A percentile compares a stretch with the other conserved stretches of the same genome.
Conservation (phyloP, 768 basidiomycete species). For the Flagelloscypha sp. region DNA sequence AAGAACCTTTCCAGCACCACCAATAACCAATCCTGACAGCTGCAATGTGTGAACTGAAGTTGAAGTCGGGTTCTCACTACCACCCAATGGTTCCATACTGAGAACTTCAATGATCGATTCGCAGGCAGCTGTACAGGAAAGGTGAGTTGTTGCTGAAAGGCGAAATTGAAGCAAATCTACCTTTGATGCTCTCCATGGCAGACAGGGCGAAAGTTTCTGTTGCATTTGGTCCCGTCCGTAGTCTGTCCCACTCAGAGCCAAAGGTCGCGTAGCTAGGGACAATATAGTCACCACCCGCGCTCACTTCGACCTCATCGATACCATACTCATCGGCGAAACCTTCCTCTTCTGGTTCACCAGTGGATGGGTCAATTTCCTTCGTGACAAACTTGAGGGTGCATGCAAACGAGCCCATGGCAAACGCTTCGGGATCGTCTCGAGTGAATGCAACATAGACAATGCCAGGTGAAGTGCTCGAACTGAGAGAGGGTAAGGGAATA, state of each 20-base stretch:
- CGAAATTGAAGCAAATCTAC: constrained; percentile 35
- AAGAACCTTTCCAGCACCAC: constrained; percentile 94
- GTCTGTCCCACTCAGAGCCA: constrained; percentile 89
- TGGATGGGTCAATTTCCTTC: constrained; percentile 95
- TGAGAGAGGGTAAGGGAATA: constrained; percentile 70
- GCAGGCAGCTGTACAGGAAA: constrained; percentile 66
- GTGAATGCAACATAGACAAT: constrained; percentile 92
- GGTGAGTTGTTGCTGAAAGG: constrained; percentile 10
- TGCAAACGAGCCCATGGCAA: constrained; percentile 76
- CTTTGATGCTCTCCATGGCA: constrained; percentile 89
- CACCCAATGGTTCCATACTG: constrained; percentile 94
- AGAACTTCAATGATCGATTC: constrained; percentile 94
- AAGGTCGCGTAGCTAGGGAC: constrained; percentile 92
- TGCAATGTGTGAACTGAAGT: constrained; percentile 91
- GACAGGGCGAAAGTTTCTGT: constrained; percentile 93
- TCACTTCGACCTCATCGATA: constrained; percentile 90
- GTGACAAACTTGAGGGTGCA: constrained; percentile 91
- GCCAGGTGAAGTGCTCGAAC: constrained; percentile 65
- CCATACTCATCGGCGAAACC: constrained; percentile 99
- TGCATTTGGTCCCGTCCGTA: constrained; percentile 65
- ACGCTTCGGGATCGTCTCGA: constrained; percentile 67
- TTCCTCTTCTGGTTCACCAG: constrained; percentile 92
- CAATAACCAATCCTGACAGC: constrained; percentile 81
- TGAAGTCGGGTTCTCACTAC: constrained; percentile 74
- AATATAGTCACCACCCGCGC: constrained; percentile 90